Percentiles rank a stretch among this genome's conserved stretches.
phyloP scores from a whole-genome alignment of 441 rosid genomes.

The Mallotus japonicus region DNA sequence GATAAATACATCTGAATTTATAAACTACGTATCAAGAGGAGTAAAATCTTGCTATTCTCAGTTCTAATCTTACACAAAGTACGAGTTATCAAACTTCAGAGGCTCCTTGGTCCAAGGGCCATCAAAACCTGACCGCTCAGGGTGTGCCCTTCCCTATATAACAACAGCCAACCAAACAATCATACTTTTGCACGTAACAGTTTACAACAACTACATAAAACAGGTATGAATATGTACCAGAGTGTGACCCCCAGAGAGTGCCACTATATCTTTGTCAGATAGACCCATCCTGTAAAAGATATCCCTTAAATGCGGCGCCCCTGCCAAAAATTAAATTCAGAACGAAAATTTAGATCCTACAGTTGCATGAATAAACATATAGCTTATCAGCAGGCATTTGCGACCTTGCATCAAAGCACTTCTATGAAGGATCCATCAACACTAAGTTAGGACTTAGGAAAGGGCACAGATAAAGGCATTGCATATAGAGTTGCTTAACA shows the following conservation, averaged over 20 bases:
- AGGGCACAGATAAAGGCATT: not conserved
- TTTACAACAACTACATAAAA: not conserved
- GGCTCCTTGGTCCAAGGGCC: slow-evolving; percentile 94
- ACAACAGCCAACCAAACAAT: slow-evolving; percentile 17
- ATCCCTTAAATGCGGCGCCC: slow-evolving; percentile 62
- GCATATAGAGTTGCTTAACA: not conserved
- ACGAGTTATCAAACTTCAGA: slow-evolving; percentile 80
- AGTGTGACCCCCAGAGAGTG: slow-evolving; percentile 93
- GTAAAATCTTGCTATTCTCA: slow-evolving; percentile 3
- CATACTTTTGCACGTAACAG: not conserved
- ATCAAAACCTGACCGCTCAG: slow-evolving; percentile 82
- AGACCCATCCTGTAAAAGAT: slow-evolving; percentile 84
- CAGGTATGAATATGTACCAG: slow-evolving; percentile 43
- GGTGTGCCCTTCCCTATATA: slow-evolving; percentile 78
- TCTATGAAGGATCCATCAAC: slow-evolving; percentile 1
- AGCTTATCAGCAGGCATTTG: not conserved
- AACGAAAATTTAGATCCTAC: slow-evolving; percentile 8
- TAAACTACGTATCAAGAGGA: not conserved
- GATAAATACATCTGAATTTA: not conserved
- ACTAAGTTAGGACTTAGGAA: not conserved
- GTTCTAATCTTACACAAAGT: slow-evolving; percentile 58
- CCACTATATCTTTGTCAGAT: slow-evolving; percentile 82
- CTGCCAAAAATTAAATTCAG: slow-evolving; percentile 32
- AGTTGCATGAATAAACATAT: not conserved
- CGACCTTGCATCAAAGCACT: not conserved